phyloP scores from a whole-genome alignment of 1,139 yeast species.

The Pneumocystis wakefieldiae region DNA sequence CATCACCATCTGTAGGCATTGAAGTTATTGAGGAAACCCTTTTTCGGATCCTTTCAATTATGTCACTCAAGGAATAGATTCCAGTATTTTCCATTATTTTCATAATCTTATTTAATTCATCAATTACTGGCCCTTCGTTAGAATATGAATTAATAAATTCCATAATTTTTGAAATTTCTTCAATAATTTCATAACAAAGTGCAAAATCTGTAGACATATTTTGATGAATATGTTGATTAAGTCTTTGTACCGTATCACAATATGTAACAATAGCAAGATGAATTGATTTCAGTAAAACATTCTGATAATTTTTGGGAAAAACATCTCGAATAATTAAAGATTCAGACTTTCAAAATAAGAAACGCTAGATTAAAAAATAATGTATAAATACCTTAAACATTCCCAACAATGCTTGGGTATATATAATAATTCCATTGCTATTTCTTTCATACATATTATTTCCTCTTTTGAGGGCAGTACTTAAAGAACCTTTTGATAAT shows the following conservation, averaged over 20 bases:
- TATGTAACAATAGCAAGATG: slow-evolving; percentile 7
- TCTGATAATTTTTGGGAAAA: slow-evolving; percentile 6
- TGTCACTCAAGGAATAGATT: slow-evolving; percentile 6
- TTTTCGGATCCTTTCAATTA: slow-evolving; percentile 7
- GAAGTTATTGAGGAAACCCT: slow-evolving; percentile 1
- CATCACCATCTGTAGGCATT: slow-evolving; percentile 6
- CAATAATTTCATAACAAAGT: slow-evolving; percentile 9
- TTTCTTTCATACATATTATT: slow-evolving; percentile 8
- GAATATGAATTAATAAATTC: background rate
- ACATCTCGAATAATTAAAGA: slow-evolving; percentile 1
- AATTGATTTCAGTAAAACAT: slow-evolving; percentile 1
- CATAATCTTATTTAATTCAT: slow-evolving; percentile 3
- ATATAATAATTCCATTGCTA: slow-evolving; percentile 10
- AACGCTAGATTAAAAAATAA: background rate
- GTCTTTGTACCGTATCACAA: slow-evolving; percentile 4
- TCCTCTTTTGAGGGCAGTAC: slow-evolving; percentile 6
- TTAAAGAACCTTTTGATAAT: slow-evolving; percentile 7
- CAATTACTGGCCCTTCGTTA: slow-evolving; percentile 5
- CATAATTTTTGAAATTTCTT: slow-evolving; percentile 2
- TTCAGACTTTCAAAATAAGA: slow-evolving; percentile 2
- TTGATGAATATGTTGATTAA: slow-evolving; percentile 5
- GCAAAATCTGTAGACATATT: slow-evolving; percentile 6
- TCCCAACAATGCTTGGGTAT: slow-evolving; percentile 8
- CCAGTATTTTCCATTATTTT: slow-evolving; percentile 3
- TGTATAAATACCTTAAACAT: slow-evolving; percentile 4